phyloP scores from a whole-genome alignment of 192 early-diverging fungal genomes.

The Linnemannia zychae region DNA sequence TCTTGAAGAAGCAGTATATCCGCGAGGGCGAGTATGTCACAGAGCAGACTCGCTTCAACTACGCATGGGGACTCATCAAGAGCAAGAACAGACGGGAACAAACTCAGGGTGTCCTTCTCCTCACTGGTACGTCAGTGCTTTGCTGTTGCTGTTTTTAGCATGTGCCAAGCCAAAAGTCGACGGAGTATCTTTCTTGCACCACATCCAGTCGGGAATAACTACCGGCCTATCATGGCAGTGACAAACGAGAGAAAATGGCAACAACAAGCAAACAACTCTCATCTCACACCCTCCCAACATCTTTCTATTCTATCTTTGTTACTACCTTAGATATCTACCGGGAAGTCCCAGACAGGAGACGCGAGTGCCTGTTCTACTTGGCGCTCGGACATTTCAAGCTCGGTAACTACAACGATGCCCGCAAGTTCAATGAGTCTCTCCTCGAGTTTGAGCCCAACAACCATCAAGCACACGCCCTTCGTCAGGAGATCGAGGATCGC shows the following conservation, averaged over 20 bases:
- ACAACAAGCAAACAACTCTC: neutral
- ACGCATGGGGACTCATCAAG: slow-evolving; percentile 93
- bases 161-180: slow-evolving; percentile 31
- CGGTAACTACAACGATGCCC: slow-evolving; percentile 86
- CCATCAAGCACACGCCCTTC: slow-evolving; percentile 80
- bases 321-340: slow-evolving; percentile 83
- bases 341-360: slow-evolving; percentile 82
- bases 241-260: neutral
- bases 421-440: slow-evolving; percentile 86
- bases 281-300: neutral
- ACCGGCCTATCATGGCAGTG: neutral
- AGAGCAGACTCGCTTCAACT: slow-evolving; percentile 97
- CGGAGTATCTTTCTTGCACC: neutral
- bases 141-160: neutral
- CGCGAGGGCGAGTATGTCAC: slow-evolving; percentile 75
- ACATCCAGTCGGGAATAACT: neutral
- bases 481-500: slow-evolving; percentile 84
- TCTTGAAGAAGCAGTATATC: slow-evolving; percentile 79
- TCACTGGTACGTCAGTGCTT: slow-evolving; percentile 70
- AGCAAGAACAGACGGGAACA: slow-evolving; percentile 76
- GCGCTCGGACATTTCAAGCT: slow-evolving; percentile 93
- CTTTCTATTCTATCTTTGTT: neutral
- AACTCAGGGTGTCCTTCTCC: slow-evolving; percentile 80
- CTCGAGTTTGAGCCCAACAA: slow-evolving; percentile 88
- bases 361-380: slow-evolving; percentile 97